Evolutionary conservation across 179 eudicot genomes (phyloP).

Genomic region (Silene vulgaris): DNA sequence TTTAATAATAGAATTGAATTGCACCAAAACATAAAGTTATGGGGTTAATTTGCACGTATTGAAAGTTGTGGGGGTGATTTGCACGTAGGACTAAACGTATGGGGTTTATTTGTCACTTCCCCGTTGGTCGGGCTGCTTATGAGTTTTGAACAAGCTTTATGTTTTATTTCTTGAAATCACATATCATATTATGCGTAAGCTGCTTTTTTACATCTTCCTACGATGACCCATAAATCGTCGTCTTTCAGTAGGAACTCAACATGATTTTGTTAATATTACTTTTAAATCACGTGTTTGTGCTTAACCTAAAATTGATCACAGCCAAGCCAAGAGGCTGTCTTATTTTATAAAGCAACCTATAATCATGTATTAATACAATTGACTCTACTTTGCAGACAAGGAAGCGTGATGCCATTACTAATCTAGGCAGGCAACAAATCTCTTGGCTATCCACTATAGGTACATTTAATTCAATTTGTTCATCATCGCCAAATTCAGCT

Average conservation of each 20-base stretch:
- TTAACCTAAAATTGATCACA: neutral
- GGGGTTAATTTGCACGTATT: no score
- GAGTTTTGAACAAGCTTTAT: neutral
- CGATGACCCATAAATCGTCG: neutral
- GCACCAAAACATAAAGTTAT: no score
- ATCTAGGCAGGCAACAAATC: constrained; percentile 14
- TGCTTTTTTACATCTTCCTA: neutral
- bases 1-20: no score
- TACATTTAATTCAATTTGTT: neutral
- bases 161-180: neutral
- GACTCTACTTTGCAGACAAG: constrained; percentile 22
- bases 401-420: constrained; percentile 12
- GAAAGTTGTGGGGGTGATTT: no score
- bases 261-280: neutral
- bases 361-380: neutral
- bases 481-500: neutral
- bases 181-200: neutral
- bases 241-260: neutral
- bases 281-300: no score
- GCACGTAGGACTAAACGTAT: no score
- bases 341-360: neutral
- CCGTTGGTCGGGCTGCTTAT: neutral
- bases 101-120: no score
- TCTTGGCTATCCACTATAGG: constrained; percentile 25
- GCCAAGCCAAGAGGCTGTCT: neutral